Percentiles rank a stretch among this genome's conserved stretches.
Evolutionary conservation across 2,329 filamentous ascomycete genomes (phyloP).

Genomic region (Colletotrichum agaves): DNA sequence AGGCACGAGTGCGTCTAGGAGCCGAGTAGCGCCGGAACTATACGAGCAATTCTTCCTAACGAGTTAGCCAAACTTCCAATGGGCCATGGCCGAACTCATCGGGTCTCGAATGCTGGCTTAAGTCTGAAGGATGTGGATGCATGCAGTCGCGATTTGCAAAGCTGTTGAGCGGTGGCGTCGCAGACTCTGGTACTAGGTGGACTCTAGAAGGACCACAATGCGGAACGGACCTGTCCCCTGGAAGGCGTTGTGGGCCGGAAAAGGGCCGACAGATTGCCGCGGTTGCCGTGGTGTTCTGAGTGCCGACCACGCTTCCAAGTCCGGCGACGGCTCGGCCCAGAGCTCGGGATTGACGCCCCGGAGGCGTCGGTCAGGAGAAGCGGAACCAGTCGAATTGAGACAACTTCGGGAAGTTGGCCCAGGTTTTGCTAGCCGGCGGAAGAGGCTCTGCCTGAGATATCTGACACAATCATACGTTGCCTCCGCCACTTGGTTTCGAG

Average conservation of each 20-base stretch:
- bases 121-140: slow-evolving; percentile 15
- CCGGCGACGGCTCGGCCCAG: slow-evolving; percentile 29
- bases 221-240: slow-evolving; percentile 5
- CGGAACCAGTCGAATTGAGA: slow-evolving; percentile 18
- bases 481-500: slow-evolving; percentile 16
- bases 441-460: not conserved
- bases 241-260: slow-evolving; percentile 2
- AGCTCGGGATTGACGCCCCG: slow-evolving; percentile 23
- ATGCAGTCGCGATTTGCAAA: not conserved
- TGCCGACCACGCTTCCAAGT: slow-evolving; percentile 12
- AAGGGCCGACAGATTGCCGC: slow-evolving; percentile 30
- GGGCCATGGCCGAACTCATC: not conserved
- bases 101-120: not conserved
- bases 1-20: not conserved
- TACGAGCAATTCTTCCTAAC: not conserved
- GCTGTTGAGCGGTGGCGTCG: not conserved
- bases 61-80: not conserved
- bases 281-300: slow-evolving; percentile 19
- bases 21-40: not conserved
- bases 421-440: not conserved
- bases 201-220: slow-evolving; percentile 25
- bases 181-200: slow-evolving; percentile 14
- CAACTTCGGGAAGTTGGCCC: slow-evolving; percentile 7
- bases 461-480: not conserved
- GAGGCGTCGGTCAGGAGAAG: slow-evolving; percentile 26